phyloP scores from a whole-genome alignment of 1,284 basidiomycete species.

The Stereum hirsutum region DNA sequence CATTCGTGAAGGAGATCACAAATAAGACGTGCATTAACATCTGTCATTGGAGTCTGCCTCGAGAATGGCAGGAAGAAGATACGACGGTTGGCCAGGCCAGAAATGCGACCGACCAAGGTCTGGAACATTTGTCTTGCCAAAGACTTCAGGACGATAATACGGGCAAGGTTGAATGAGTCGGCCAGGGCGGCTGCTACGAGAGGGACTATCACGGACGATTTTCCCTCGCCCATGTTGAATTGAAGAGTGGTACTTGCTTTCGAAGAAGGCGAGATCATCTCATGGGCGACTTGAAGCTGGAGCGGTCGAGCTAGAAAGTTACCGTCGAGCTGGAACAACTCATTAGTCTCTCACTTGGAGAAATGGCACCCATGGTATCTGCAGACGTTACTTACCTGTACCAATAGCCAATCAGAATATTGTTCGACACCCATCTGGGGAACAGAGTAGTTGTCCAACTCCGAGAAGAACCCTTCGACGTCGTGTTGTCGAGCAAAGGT shows the following conservation, averaged over 20 bases:
- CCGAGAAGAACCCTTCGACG: constrained; percentile 18
- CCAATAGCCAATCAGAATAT: constrained; percentile 34
- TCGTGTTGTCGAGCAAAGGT: constrained; percentile 8
- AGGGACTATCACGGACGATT: constrained; percentile 44
- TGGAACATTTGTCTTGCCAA: constrained; percentile 37
- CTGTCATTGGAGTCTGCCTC: constrained; percentile 22
- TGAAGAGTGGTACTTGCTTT: constrained; percentile 32
- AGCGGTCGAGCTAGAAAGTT: constrained; percentile 30
- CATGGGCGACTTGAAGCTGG: constrained; percentile 29
- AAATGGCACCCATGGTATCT: too few species aligned
- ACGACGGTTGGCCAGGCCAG: constrained; percentile 33
- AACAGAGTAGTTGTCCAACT: constrained; percentile 6
- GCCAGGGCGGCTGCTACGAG: constrained; percentile 30
- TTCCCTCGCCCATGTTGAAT: constrained; percentile 54
- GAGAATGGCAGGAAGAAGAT: constrained; percentile 42
- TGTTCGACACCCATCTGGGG: constrained; percentile 3
- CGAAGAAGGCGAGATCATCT: constrained; percentile 38
- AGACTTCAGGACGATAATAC: constrained; percentile 37
- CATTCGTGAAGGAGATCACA: constrained; percentile 28
- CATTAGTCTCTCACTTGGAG: background rate
- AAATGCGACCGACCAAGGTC: constrained; percentile 31
- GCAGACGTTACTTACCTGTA: constrained; percentile 13
- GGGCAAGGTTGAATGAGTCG: constrained; percentile 29
- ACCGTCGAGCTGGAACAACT: constrained; percentile 32
- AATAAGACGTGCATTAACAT: constrained; percentile 14